Base-by-base conservation (phyloP, 2,329 filamentous ascomycete species). In the Chrysoporthe cubensis region DNA sequence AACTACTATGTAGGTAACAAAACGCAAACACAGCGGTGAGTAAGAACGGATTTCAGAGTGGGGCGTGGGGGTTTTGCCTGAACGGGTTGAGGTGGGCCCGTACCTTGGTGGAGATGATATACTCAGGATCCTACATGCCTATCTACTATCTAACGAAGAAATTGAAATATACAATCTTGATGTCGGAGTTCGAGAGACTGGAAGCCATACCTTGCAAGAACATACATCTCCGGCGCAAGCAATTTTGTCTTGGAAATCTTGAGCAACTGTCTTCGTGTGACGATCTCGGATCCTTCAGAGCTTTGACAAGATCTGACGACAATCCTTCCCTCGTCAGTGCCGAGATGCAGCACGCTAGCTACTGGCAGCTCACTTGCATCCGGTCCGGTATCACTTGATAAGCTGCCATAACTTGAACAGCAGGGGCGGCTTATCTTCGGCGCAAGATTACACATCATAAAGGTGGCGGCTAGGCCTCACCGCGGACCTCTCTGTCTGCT, bases 371-470 rank as follows among this genome's bases (percentile, higher is more conserved):
- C 34, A 37, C 54, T 57, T 57, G 32, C 57, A 46, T 61, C 21
- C 43, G 59, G 40, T 61, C 59, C 59, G 59, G 59, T 43, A 43
- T 32, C 26, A 48, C 59, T 61, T 34, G 59, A 61, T 61, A 61
- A 61, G 59, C 42, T 61, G 40, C 59, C 43, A 60, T 14, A 40
- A 60, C 21, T 40, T 18, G 21, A 43, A 44, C 18, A 34, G 21
- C 7, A 26, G 14, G n/a, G 57, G 37, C 42, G 59, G 43, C 59
- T 61, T 61, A 61, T 61, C 59, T 60, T 43, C 42, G 59, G 59
- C 34, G 11, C 21, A 48, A 18, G 59, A 26, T 34, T 48, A 21
- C 43, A 26, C n/a, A 48, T 48, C 32, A 61, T 46, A 42, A 60
- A 60, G 16, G 59, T 11, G 43, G 16, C 11, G 40, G n/a, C n/a